Evolutionary conservation across 106 monocot genomes (phyloP).

Genomic region (Agapanthus africanus): DNA sequence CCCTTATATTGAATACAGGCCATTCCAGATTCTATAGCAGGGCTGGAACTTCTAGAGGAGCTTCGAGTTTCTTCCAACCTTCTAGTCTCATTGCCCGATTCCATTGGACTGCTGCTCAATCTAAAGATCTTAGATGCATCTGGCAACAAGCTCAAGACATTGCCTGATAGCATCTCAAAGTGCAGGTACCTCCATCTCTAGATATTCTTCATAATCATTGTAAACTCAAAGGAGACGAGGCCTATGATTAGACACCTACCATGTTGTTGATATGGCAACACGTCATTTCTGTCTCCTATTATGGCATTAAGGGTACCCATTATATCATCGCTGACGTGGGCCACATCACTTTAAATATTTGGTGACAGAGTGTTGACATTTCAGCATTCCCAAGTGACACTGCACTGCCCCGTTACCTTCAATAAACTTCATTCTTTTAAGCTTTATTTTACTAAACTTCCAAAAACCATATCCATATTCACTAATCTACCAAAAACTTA

Average conservation of each 20-base stretch:
- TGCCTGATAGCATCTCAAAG: slow-evolving; percentile 82
- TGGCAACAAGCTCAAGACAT: slow-evolving; percentile 74
- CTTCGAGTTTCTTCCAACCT: slow-evolving; percentile 64
- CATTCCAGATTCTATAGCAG: slow-evolving; percentile 82
- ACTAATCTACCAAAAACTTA: too few species aligned
- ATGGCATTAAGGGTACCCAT: too few species aligned
- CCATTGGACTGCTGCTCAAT: slow-evolving; percentile 76
- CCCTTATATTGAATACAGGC: slow-evolving; percentile 26
- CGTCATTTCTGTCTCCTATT: too few species aligned
- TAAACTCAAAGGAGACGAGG: neutral
- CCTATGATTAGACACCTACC: neutral
- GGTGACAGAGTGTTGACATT: too few species aligned
- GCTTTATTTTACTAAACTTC: too few species aligned
- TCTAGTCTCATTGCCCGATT: slow-evolving; percentile 70
- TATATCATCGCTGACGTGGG: too few species aligned
- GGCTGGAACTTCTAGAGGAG: slow-evolving; percentile 64
- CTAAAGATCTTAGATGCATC: slow-evolving; percentile 79
- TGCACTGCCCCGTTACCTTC: too few species aligned
- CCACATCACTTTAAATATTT: too few species aligned
- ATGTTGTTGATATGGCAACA: too few species aligned
- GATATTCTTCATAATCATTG: neutral
- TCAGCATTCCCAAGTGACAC: too few species aligned
- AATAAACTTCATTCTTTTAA: too few species aligned
- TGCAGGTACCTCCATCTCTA: slow-evolving; percentile 51
- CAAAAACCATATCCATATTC: too few species aligned